Evolutionary conservation across 2,329 filamentous ascomycete species (phyloP), one percentile per base, ranked within the genome.

Genomic region (Pyrenochaeta sp.): DNA sequence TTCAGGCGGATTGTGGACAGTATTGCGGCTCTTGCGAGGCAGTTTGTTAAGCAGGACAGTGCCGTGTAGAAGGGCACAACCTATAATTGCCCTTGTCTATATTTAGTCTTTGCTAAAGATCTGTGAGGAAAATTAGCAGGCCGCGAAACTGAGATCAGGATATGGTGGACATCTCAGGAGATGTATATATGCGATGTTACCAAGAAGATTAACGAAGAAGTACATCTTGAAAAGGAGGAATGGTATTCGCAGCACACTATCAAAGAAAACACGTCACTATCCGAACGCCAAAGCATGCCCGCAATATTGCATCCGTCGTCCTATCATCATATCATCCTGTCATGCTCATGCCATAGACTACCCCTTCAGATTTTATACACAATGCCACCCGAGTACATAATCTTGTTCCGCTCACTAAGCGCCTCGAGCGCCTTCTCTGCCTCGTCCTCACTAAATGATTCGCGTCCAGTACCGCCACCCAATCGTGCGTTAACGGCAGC

Each of bases 401-500:
- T 89, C 81, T 94, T 89, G 77, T 97, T 97, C 68, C 85, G 83
- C 64, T 91, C 88, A 70, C 92, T 90, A 87, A 99, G 89, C 74
- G 85, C 88, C 77, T 87, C 87, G 55, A 99, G 81, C 44, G 92
- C 93, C 76, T 89, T 86, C 56, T 90, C 81, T 0, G 91, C 92
- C 78, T 99, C 95, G 0, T 81, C 82, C 37, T 84, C 84, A 27
- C 82, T 84, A 79, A 97, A 99, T 13, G 79, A 76, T 40, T 80
- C 78, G 7, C 85, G 85, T 5, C 84, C 79, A n/a, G 79, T 74
- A 6, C 86, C 86, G 4, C 84, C 84, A 13, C 85, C 83, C 46
- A 97, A 69, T 67, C 88, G 87, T 3, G 81, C 81, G 75, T 99
- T 99, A 50, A 99, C 91, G 8, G 91, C 91, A 3, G 84, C 84